Percentiles rank a stretch among this genome's conserved stretches.
These are phyloP conservation scores for Volvox reticuliferus DNA, from an alignment of 139 green algal genomes.

Conservation along the genomic window DNA sequence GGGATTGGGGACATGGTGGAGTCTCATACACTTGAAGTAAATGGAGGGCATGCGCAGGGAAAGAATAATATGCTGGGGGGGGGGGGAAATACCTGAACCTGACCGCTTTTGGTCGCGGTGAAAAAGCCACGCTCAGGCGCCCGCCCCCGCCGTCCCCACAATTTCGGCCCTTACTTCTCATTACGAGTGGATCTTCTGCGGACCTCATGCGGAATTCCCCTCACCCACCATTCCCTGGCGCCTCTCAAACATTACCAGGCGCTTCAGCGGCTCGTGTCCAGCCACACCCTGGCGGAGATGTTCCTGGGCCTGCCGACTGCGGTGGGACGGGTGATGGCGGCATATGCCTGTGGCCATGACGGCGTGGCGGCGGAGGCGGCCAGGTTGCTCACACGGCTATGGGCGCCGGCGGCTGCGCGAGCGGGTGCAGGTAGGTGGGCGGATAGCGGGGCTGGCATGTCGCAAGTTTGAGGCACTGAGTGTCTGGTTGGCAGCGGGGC, in stretches of 20 bases:
- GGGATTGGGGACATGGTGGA: no score
- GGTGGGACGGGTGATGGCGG: slow-evolving; percentile 63
- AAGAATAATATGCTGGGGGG: no score
- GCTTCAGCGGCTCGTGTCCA: slow-evolving; percentile 77
- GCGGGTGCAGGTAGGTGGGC: slow-evolving; percentile 53
- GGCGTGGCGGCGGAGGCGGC: slow-evolving; percentile 80
- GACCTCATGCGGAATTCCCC: no score
- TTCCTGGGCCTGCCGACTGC: slow-evolving; percentile 58
- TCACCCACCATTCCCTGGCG: background rate
- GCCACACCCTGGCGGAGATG: slow-evolving; percentile 51
- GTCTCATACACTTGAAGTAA: no score
- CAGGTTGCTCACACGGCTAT: slow-evolving; percentile 81
- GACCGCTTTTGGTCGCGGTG: no score
- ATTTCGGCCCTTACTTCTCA: background rate
- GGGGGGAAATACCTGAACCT: no score
- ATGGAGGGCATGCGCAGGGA: no score
- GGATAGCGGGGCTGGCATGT: no score
- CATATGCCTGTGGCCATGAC: slow-evolving; percentile 71
- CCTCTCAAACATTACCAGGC: background rate
- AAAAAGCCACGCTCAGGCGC: no score
- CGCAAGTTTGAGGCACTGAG: no score
- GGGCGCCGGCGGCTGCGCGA: slow-evolving; percentile 68
- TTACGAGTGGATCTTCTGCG: no score
- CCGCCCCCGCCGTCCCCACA: background rate
- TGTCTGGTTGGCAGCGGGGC: no score